Base-by-base conservation (phyloP, 805 yeast genomes). In the Grigorovia transvaalensis region DNA sequence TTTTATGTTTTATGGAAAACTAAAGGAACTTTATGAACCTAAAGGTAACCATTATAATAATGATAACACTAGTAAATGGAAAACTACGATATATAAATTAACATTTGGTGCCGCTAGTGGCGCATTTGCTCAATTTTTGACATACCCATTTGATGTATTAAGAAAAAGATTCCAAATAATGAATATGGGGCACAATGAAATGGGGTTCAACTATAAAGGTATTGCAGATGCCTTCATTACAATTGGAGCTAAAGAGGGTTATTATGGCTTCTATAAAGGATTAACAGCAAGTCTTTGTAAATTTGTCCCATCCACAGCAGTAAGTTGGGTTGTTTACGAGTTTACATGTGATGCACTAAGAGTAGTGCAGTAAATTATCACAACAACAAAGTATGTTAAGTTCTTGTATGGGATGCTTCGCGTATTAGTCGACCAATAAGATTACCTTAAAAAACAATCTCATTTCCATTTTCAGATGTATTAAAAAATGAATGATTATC, bases 261-360 rank as follows among this genome's bases (percentile, higher is more conserved):
- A 77, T 7, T 54, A 60, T 8, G 96, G 89, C 0, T 85, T 89
- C 55, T 93, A 93, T 65, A 83, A 85, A 58, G 99, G 99, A 0
- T 66, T 93, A n/a, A 69, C 80, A 1, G 85, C 96, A 1, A 90
- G 88, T 56, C 63, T 91, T 17, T 54, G 85, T 1, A 73, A 98
- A 48, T 96, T 90, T 0, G 75, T 93, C 3, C 99, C 99, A 0
- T 89, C 96, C 1, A 90, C 97, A 2, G 98, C 98, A 4, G 88
- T 90, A 17, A 88, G 91, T 54, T 91, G 97, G 96, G 73, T 89
- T 59, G 81, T 86, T 55, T 84, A 81, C 66, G 98, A 95, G 57
- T 69, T 83, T 35, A 73, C 87, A 4, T 52, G 53, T 33, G 54
- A 52, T 47, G 27, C 27, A 23, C 27, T 23, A 23, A 23, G 27